Percentiles rank a stretch among this genome's conserved stretches.
phyloP scores from a whole-genome alignment of 2,329 filamentous ascomycete species.

The Macroventuria anomochaeta region DNA sequence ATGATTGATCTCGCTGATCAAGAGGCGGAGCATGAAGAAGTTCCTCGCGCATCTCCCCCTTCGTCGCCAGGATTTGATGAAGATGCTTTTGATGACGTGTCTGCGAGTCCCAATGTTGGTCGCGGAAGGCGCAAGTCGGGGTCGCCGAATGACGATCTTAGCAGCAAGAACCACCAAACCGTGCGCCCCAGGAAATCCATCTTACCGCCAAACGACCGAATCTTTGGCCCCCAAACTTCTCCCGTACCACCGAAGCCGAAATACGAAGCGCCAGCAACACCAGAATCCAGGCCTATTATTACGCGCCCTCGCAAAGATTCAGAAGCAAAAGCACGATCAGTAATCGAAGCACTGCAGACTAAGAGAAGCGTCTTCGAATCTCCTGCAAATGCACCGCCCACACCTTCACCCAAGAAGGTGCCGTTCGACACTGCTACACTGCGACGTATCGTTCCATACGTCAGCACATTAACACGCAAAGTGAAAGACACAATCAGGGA shows the following conservation, averaged over 20 bases:
- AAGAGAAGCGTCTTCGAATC: slow-evolving; percentile 48
- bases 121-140: slow-evolving; percentile 39
- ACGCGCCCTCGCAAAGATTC: slow-evolving; percentile 62
- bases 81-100: slow-evolving; percentile 63
- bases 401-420: slow-evolving; percentile 60
- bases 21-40: slow-evolving; percentile 66
- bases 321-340: slow-evolving; percentile 65
- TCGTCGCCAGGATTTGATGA: slow-evolving; percentile 65
- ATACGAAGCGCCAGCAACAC: slow-evolving; percentile 36
- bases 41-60: slow-evolving; percentile 59
- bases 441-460: slow-evolving; percentile 65
- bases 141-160: slow-evolving; percentile 38
- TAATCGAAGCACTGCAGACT: slow-evolving; percentile 66
- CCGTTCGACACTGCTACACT: slow-evolving; percentile 71
- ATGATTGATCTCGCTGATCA: slow-evolving; percentile 83
- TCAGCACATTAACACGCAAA: slow-evolving; percentile 55
- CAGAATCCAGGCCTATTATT: slow-evolving; percentile 34
- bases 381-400: slow-evolving; percentile 31
- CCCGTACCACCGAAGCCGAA: slow-evolving; percentile 35
- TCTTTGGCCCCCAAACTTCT: slow-evolving; percentile 46
- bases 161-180: slow-evolving; percentile 31
- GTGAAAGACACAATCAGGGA: slow-evolving; percentile 57
- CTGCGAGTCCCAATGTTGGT: slow-evolving; percentile 44
- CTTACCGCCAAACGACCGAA: slow-evolving; percentile 44
- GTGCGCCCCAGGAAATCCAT: slow-evolving; percentile 42